phyloP scores from a whole-genome alignment of 371 early-diverging fungal genomes.

The Mucor indicus region DNA sequence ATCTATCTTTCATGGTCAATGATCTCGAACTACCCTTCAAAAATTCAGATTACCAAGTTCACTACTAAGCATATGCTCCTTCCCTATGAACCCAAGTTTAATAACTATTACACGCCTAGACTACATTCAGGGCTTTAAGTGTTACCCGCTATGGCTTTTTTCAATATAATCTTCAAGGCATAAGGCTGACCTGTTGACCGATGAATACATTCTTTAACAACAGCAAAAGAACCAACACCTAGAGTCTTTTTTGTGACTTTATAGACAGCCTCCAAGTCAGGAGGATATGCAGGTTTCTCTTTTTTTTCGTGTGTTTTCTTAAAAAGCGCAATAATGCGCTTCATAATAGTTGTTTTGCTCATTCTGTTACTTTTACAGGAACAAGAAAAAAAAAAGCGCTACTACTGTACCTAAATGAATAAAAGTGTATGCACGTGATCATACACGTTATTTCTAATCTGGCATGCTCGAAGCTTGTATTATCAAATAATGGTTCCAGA shows the following conservation, averaged over 20 bases:
- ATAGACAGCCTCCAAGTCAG: constrained; percentile 40
- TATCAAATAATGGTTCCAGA: too few relatives aligned
- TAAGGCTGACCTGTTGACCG: constrained; percentile 55
- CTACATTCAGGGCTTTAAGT: neutral
- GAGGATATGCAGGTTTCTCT: constrained; percentile 36
- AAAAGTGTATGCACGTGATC: too few relatives aligned
- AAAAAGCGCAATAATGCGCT: constrained; percentile 44
- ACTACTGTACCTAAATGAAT: too few relatives aligned
- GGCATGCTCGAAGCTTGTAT: too few relatives aligned
- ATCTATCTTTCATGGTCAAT: too few relatives aligned
- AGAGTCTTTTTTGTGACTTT: constrained; percentile 50
- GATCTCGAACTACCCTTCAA: too few relatives aligned
- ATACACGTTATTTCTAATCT: too few relatives aligned
- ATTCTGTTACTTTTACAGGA: too few relatives aligned
- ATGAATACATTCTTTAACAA: constrained; percentile 71
- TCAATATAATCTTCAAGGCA: constrained; percentile 83
- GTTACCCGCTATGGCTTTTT: constrained; percentile 56
- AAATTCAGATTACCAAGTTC: constrained; percentile 74
- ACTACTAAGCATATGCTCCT: constrained; percentile 81
- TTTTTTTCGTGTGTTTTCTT: constrained; percentile 48
- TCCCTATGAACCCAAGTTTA: constrained; percentile 37
- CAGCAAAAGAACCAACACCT: constrained; percentile 79
- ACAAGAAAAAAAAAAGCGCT: too few relatives aligned
- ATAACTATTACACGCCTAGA: neutral
- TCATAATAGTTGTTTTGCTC: constrained; percentile 39